Evolutionary conservation across 1,139 yeast species (phyloP).

Genomic region (Geotrichum cucujoidarum): DNA sequence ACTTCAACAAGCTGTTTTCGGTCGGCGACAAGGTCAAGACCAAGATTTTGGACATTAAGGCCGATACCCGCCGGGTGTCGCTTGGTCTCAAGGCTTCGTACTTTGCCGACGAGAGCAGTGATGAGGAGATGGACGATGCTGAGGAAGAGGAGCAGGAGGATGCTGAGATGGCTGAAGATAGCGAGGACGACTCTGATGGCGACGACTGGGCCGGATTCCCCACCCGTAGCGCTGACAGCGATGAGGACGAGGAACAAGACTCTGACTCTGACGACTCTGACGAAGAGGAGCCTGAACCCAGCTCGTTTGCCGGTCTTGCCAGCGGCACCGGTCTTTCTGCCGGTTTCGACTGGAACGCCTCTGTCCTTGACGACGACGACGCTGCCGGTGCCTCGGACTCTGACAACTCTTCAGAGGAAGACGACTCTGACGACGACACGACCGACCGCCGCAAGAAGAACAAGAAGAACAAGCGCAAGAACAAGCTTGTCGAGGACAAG

Average conservation of each 20-base stretch:
- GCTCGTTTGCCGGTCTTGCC: slow-evolving; percentile 21
- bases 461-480: slow-evolving; percentile 38
- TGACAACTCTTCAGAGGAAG: slow-evolving; percentile 49
- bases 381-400: slow-evolving; percentile 38
- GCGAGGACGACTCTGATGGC: slow-evolving; percentile 33
- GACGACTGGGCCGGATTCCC: slow-evolving; percentile 21
- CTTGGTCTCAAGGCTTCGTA: slow-evolving; percentile 94
- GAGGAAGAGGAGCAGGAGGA: slow-evolving; percentile 34
- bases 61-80: slow-evolving; percentile 66
- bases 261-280: slow-evolving; percentile 28
- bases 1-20: slow-evolving; percentile 57
- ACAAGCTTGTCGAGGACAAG: slow-evolving; percentile 59
- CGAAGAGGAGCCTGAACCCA: slow-evolving; percentile 16
- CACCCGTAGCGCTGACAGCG: slow-evolving; percentile 30
- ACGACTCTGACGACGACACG: slow-evolving; percentile 40
- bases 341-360: slow-evolving; percentile 93
- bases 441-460: slow-evolving; percentile 29
- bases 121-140: slow-evolving; percentile 38
- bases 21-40: slow-evolving; percentile 90
- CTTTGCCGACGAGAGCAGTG: slow-evolving; percentile 47
- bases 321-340: slow-evolving; percentile 60
- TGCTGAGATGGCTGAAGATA: slow-evolving; percentile 32
- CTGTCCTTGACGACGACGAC: slow-evolving; percentile 73
- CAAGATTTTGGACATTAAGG: slow-evolving; percentile 60
- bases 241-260: slow-evolving; percentile 31